Conservation (phyloP, 441 rosid genomes). For the Flueggea neowawraea region DNA sequence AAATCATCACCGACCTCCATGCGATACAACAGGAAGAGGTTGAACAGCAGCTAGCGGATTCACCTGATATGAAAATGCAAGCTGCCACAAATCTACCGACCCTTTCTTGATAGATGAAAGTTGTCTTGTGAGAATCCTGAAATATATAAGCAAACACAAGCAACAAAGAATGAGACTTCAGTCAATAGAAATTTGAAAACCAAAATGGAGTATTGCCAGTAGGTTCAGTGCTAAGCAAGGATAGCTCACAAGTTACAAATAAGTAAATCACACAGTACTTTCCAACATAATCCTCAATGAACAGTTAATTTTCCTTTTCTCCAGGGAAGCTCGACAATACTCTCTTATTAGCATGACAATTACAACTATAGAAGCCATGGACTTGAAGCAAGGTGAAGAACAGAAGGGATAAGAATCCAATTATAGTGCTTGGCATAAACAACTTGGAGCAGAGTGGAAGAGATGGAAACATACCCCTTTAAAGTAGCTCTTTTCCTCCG, state of each 20-base stretch:
- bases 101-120: slow-evolving; percentile 43
- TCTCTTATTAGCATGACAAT: neutral
- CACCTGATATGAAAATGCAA: slow-evolving; percentile 86
- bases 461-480: slow-evolving; percentile 38
- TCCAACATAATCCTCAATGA: neutral
- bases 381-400: slow-evolving; percentile 4
- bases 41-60: slow-evolving; percentile 91
- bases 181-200: too few relatives aligned
- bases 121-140: slow-evolving; percentile 52
- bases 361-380: neutral
- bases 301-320: neutral
- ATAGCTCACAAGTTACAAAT: neutral
- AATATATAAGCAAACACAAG: slow-evolving; percentile 6
- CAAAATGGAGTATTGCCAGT: neutral
- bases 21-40: slow-evolving; percentile 50
- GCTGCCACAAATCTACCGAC: slow-evolving; percentile 77
- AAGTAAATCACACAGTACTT: neutral
- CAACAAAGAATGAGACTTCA: too few relatives aligned
- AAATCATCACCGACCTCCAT: slow-evolving; percentile 20
- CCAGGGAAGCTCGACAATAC: neutral
- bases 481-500: slow-evolving; percentile 54
- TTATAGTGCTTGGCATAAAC: neutral
- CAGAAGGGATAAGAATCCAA: neutral
- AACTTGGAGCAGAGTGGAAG: slow-evolving; percentile 5
- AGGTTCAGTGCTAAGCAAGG: neutral